phyloP scores from a whole-genome alignment of 1,284 basidiomycete species.

The Heliocybe sulcata region DNA sequence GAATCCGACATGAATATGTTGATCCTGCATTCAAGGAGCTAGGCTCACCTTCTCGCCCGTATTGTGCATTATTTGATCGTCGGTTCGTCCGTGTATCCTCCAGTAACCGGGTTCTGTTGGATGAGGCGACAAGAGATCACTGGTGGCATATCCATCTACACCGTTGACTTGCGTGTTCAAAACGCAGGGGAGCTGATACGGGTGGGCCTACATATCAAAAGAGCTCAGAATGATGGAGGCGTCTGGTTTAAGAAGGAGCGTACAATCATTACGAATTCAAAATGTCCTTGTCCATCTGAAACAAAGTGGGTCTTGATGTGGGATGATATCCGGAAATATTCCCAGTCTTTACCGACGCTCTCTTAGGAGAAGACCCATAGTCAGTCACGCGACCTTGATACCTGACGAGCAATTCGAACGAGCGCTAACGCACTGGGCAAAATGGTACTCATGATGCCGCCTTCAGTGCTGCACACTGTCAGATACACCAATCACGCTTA shows the following conservation, averaged over 20 bases:
- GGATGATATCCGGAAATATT: slow-evolving; percentile 16
- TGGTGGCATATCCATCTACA: slow-evolving; percentile 19
- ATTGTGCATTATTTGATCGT: slow-evolving; percentile 15
- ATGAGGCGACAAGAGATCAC: slow-evolving; percentile 18
- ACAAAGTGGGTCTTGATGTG: slow-evolving; percentile 16
- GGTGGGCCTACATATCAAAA: background rate
- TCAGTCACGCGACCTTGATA: background rate
- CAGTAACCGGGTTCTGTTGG: slow-evolving; percentile 20
- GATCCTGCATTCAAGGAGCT: background rate
- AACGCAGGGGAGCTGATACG: slow-evolving; percentile 11
- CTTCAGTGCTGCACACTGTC: slow-evolving; percentile 14
- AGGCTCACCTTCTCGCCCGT: slow-evolving; percentile 9
- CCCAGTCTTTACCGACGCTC: slow-evolving; percentile 17
- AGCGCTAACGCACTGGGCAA: slow-evolving; percentile 10
- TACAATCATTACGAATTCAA: slow-evolving; percentile 25
- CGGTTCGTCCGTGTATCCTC: slow-evolving; percentile 19
- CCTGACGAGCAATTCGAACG: background rate
- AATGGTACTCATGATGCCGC: slow-evolving; percentile 15
- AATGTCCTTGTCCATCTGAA: slow-evolving; percentile 20
- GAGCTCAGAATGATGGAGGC: background rate
- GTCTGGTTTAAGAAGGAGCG: background rate
- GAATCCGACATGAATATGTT: slow-evolving; percentile 13
- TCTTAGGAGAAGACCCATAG: slow-evolving; percentile 5
- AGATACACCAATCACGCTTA: background rate
- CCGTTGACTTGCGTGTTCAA: slow-evolving; percentile 19